Base-by-base conservation (phyloP, 106 monocot species). In the Triglochin maritima region DNA sequence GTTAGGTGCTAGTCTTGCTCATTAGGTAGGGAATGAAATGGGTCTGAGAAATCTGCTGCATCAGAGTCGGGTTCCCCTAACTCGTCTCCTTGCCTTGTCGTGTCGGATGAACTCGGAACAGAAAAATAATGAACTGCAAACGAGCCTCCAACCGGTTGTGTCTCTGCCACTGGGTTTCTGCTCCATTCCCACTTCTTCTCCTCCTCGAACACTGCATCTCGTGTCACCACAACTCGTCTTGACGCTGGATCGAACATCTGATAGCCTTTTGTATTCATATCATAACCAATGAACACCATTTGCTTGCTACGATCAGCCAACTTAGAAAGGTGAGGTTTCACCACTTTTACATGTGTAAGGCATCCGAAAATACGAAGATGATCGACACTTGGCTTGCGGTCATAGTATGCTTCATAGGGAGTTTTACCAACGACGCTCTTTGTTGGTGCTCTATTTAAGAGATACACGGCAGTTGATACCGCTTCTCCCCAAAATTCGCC, bases 401-500 rank as follows among this genome's bases (percentile, higher is more conserved):
- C 69, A 52, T 56, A 48, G 68, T 70, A 75, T 46, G 66, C 57
- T 54, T 75, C 65, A 49, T 52, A 9, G 2, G 70, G 70, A 4
- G 80, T 75, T 4, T 12, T 59, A 4, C 48, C 46, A n/a, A 55
- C 11, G 5, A 80, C 14, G 1, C 9, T 8, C 15, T n/a, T 42
- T 42, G 75, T 71, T 29, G 80, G 75, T 42, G 46, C 45, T 13
- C 71, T 49, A 49, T 80, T 80, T 1, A 75, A 55, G 10, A 75
- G 10, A 60, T 74, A 65, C 11, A 74, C 54, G 3, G 63, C 14
- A 6, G 8, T 15, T 12, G 15, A 44, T 2, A 64, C 71, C 4
- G 70, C 69, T 61, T 76, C 73, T 4, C 44, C 48, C 79, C 79
- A 79, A 16, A 74, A 79, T 4, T 1, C 47, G 9, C 48, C 57